A percentile compares a stretch with the other conserved stretches of the same genome.
Evolutionary conservation across 148 eudicot species (phyloP).

Genomic region (Fallopia convolvulus): DNA sequence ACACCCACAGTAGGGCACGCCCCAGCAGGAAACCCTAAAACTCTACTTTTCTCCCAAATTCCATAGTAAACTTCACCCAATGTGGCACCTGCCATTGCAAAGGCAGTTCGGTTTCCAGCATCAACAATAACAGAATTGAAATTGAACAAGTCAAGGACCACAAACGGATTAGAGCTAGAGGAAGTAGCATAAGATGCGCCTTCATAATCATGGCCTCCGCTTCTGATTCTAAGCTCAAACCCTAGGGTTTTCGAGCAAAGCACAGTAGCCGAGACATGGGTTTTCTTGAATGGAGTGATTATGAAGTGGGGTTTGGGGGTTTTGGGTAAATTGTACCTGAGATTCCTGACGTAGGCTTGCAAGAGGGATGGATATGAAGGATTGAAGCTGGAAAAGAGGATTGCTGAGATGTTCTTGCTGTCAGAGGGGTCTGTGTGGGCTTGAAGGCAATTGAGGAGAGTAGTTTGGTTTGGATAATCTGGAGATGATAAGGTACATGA

Average conservation of each 20-base stretch:
- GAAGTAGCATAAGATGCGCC: constrained; percentile 31
- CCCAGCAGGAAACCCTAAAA: constrained; percentile 46
- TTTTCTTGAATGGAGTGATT: constrained; percentile 19
- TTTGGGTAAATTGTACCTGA: constrained; percentile 11
- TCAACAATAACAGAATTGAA: constrained; percentile 22
- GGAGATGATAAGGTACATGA: neutral
- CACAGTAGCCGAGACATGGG: constrained; percentile 24
- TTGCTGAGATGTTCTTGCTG: neutral
- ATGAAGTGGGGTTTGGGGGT: constrained; percentile 20
- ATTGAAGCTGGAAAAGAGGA: constrained; percentile 8
- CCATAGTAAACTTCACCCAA: constrained; percentile 41
- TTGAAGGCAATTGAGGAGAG: constrained; percentile 5
- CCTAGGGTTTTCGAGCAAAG: constrained; percentile 20
- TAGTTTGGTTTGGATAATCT: neutral
- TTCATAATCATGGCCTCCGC: constrained; percentile 53
- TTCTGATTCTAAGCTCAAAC: constrained; percentile 21
- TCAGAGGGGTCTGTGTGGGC: constrained; percentile 9
- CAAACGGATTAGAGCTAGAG: constrained; percentile 19
- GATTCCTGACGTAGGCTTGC: constrained; percentile 18
- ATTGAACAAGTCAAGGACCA: constrained; percentile 31
- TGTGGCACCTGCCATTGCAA: constrained; percentile 41
- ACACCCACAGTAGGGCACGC: constrained; percentile 42
- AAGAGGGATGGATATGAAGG: constrained; percentile 17
- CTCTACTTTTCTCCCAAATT: constrained; percentile 25
- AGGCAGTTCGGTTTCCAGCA: constrained; percentile 23